Evolutionary conservation across 1,284 basidiomycete genomes (phyloP).

Genomic region (Cryptococcus sp.): DNA sequence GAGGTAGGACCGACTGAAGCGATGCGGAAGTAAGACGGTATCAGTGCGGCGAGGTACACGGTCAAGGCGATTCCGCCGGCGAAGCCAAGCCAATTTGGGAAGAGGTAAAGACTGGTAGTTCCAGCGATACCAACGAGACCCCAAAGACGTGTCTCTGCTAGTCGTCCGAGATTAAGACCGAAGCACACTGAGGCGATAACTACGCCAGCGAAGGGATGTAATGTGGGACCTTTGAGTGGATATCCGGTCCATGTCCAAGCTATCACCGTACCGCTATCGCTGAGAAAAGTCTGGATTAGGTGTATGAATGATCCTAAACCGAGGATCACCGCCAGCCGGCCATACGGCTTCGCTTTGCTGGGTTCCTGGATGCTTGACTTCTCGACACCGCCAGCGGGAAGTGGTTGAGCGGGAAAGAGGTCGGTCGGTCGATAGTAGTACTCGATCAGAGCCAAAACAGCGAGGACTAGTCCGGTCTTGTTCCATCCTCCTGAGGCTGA

Average conservation of each 20-base stretch:
- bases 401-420: constrained; percentile 33
- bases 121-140: constrained; percentile 28
- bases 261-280: constrained; percentile 76
- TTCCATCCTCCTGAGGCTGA: constrained; percentile 67
- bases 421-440: constrained; percentile 31
- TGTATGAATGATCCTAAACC: constrained; percentile 72
- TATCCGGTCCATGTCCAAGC: constrained; percentile 92
- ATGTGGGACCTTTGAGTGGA: constrained; percentile 68
- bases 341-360: constrained; percentile 5
- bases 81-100: constrained; percentile 71
- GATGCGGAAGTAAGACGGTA: constrained; percentile 56
- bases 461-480: constrained; percentile 57
- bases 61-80: constrained; percentile 64
- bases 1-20: constrained; percentile 41
- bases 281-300: constrained; percentile 69
- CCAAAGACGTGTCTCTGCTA: not conserved
- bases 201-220: constrained; percentile 66
- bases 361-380: constrained; percentile 3
- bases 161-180: not conserved
- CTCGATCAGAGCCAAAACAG: constrained; percentile 39
- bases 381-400: constrained; percentile 9
- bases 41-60: constrained; percentile 62
- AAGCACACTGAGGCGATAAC: constrained; percentile 59
- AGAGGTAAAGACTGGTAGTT: constrained; percentile 58
- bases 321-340: constrained; percentile 37